A percentile compares a stretch with the other conserved stretches of the same genome.
These are phyloP conservation scores for Solanum clarkiae DNA, from an alignment of 257 asterid genomes.

Conservation along the genomic window DNA sequence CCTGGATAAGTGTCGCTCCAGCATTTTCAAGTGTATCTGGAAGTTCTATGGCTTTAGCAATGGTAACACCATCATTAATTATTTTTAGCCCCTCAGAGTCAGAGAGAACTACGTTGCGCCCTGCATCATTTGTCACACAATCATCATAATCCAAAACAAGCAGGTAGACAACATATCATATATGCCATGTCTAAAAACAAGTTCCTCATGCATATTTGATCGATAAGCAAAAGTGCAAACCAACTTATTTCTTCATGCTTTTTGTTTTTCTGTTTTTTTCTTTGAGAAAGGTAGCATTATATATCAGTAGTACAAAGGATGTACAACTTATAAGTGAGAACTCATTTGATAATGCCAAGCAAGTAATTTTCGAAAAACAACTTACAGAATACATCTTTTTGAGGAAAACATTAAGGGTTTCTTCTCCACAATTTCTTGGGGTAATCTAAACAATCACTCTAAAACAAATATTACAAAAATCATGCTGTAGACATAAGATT, in stretches of 20 bases:
- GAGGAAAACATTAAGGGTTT: not conserved
- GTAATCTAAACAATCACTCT: not conserved
- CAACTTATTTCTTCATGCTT: not conserved
- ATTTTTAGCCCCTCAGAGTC: constrained; percentile 60
- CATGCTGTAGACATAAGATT: not conserved
- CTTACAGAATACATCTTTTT: not conserved
- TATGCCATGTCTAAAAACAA: not conserved
- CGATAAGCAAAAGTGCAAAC: not conserved
- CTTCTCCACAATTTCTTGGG: not conserved
- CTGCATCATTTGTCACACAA: constrained; percentile 19
- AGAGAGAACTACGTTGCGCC: constrained; percentile 70
- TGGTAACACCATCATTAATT: constrained; percentile 88
- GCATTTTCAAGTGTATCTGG: constrained; percentile 81
- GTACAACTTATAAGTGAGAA: not conserved
- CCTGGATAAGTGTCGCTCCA: constrained; percentile 72
- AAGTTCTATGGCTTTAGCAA: constrained; percentile 88
- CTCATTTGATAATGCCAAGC: not conserved
- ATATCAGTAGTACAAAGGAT: not conserved
- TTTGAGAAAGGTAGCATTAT: not conserved
- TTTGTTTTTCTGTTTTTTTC: not conserved
- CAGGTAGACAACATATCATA: not conserved
- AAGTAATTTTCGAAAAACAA: not conserved
- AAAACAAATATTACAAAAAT: not conserved
- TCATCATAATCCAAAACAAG: not conserved
- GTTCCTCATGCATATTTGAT: not conserved